Evolutionary conservation across 2,329 filamentous ascomycete species (phyloP).

Genomic region (Gaeumannomyces tritici): DNA sequence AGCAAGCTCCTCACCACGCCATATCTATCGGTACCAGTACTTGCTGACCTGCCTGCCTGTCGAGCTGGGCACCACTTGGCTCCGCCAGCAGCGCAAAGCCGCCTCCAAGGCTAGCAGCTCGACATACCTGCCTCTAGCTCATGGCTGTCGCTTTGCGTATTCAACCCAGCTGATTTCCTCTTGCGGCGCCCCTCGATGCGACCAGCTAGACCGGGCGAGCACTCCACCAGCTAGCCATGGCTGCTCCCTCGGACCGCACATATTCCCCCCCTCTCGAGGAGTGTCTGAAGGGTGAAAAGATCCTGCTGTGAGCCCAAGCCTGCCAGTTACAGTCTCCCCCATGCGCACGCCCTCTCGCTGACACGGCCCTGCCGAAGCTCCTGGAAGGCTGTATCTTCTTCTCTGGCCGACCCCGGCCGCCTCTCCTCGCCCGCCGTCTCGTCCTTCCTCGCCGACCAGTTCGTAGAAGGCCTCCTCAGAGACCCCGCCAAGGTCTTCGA

Average conservation of each 20-base stretch:
- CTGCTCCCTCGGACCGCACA: conserved; percentile 55
- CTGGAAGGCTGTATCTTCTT: conserved; percentile 50
- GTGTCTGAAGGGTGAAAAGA: conserved; percentile 71
- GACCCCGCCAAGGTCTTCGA: conserved; percentile 61
- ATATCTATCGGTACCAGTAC: background rate
- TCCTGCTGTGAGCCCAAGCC: conserved; percentile 58
- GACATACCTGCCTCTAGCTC: background rate
- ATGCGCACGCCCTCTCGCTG: conserved; percentile 5
- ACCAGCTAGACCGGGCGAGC: background rate
- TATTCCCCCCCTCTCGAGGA: conserved; percentile 81
- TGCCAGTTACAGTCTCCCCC: background rate
- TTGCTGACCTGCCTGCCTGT: background rate
- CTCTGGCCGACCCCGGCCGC: conserved; percentile 45
- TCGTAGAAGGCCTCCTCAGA: conserved; percentile 59
- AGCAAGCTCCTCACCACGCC: background rate
- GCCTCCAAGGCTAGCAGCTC: background rate
- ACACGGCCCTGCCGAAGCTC: conserved; percentile 31
- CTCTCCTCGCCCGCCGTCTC: conserved; percentile 45
- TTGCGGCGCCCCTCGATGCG: background rate
- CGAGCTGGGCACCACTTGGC: background rate
- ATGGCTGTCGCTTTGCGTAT: background rate
- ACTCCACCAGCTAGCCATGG: conserved; percentile 44
- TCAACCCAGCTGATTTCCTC: background rate
- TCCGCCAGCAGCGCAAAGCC: background rate
- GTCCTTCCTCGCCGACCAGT: conserved; percentile 61